Evolutionary conservation across 176 grass and related monocot genomes (phyloP).

Genomic region (Elymus sibiricus): DNA sequence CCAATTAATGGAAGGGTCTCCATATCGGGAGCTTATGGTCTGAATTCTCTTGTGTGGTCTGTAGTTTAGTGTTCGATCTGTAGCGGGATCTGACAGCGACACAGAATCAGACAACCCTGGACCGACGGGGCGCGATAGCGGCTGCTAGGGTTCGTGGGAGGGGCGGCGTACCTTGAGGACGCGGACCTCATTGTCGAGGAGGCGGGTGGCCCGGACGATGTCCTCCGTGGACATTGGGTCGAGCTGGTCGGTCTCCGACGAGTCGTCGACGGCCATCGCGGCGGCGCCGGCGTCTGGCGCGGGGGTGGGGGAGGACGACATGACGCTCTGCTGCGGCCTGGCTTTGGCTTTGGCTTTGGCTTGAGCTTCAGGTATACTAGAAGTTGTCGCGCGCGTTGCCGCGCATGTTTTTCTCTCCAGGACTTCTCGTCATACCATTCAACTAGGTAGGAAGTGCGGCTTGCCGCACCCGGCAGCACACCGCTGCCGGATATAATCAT

Average conservation of each 20-base stretch:
- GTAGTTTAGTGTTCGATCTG: no score
- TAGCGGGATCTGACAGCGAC: no score
- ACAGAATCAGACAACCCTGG: background rate
- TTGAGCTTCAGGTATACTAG: background rate
- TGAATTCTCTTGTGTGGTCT: no score
- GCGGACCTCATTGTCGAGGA: constrained; percentile 88
- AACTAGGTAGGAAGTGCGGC: no score
- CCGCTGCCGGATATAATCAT: no score
- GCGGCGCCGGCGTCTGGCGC: background rate
- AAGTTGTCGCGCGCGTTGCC: no score
- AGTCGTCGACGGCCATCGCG: constrained; percentile 42
- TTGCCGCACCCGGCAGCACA: no score
- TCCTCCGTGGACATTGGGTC: constrained; percentile 72
- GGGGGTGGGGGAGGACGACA: constrained; percentile 7
- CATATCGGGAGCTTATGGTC: no score
- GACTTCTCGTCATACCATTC: no score
- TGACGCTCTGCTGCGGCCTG: background rate
- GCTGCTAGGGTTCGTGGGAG: constrained; percentile 22
- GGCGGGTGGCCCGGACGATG: constrained; percentile 46
- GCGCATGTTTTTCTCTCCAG: no score
- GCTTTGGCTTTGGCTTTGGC: background rate
- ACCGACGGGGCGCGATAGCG: background rate
- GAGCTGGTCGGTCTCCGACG: constrained; percentile 64
- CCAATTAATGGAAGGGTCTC: no score
- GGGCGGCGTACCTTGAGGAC: constrained; percentile 50